These are phyloP conservation scores for Jacaranda mimosifolia DNA, from an alignment of 257 asterid genomes.

Conservation along the genomic window DNA sequence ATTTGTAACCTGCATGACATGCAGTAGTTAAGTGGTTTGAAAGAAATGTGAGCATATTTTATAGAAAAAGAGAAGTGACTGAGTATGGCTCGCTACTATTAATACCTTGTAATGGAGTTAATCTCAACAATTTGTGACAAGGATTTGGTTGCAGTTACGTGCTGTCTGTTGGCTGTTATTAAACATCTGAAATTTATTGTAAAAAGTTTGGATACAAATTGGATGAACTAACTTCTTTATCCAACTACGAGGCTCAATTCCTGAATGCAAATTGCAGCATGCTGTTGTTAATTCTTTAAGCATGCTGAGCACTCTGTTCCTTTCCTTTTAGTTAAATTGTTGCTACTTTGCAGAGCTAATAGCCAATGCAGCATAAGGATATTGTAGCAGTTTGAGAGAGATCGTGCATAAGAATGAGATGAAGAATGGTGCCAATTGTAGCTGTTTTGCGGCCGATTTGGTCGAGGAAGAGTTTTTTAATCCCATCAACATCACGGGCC, in stretches of 20 bases:
- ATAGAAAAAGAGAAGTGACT: not conserved
- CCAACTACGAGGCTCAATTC: conserved; percentile 19
- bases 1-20: not conserved
- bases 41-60: not conserved
- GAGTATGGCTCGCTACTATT: not conserved
- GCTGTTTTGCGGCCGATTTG: conserved; percentile 38
- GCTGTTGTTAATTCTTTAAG: not conserved
- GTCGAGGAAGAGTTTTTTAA: conserved; percentile 28
- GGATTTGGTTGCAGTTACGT: conserved; percentile 18
- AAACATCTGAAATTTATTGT: not conserved
- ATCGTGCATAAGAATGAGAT: conserved; percentile 36
- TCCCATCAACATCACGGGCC: conserved; percentile 36
- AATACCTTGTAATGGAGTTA: not conserved
- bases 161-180: not conserved
- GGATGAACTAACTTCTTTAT: not conserved
- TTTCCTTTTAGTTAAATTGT: conserved; percentile 1
- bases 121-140: not conserved
- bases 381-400: conserved; percentile 17
- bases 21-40: not conserved
- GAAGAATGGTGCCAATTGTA: conserved; percentile 35
- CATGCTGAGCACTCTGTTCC: not conserved
- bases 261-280: not conserved
- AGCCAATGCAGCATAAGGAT: conserved; percentile 20
- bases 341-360: conserved; percentile 15
- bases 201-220: not conserved